These are phyloP conservation scores for Talaromyces ruber DNA, from an alignment of 495 filamentous ascomycete species.

Conservation along the genomic window DNA sequence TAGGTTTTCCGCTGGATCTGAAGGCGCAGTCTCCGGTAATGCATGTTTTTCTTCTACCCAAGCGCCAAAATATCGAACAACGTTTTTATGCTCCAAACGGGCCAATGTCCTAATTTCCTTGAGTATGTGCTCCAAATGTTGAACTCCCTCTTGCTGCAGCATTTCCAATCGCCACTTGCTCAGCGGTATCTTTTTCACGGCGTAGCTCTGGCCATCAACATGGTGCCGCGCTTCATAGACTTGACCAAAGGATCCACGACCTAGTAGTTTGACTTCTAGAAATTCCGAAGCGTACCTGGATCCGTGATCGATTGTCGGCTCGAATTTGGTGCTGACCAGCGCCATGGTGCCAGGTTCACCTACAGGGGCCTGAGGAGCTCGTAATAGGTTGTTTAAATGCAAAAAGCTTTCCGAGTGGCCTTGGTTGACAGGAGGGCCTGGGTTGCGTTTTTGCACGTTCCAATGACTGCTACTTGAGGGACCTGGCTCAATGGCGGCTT, in stretches of 20 bases:
- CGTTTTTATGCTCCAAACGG: slow-evolving; percentile 43
- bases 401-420: slow-evolving; percentile 6
- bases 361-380: background rate
- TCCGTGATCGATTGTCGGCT: slow-evolving; percentile 1
- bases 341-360: background rate
- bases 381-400: background rate
- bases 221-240: slow-evolving; percentile 44
- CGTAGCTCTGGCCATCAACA: slow-evolving; percentile 43
- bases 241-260: slow-evolving; percentile 44
- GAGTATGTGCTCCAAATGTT: slow-evolving; percentile 41
- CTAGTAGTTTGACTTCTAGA: slow-evolving; percentile 32
- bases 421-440: slow-evolving; percentile 12
- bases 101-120: slow-evolving; percentile 47
- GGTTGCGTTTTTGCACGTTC: slow-evolving; percentile 12
- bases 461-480: background rate
- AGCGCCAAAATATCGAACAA: slow-evolving; percentile 45
- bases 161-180: slow-evolving; percentile 37
- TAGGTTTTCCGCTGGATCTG: background rate
- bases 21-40: slow-evolving; percentile 8
- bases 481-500: background rate
- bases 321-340: slow-evolving; percentile 18
- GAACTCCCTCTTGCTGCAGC: slow-evolving; percentile 35
- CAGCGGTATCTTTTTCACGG: slow-evolving; percentile 46
- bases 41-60: slow-evolving; percentile 41
- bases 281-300: slow-evolving; percentile 39